Evolutionary conservation across 1,284 basidiomycete species (phyloP).

Genomic region (Ceratobasidium papillatum): DNA sequence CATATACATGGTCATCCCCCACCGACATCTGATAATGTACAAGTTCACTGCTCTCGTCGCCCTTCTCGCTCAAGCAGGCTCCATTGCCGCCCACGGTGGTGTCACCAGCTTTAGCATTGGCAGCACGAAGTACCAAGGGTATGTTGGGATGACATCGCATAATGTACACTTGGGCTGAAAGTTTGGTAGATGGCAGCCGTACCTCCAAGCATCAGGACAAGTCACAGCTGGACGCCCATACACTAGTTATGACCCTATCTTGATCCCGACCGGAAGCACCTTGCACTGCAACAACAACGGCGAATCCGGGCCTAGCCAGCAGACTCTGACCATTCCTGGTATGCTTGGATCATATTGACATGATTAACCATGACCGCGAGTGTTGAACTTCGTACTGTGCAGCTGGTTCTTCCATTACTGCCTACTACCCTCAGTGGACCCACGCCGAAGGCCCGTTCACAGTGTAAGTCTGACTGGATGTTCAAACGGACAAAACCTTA

Average conservation of each 20-base stretch:
- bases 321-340: conserved; percentile 22
- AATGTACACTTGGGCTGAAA: background rate
- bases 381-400: too few relatives aligned
- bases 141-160: background rate
- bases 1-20: background rate
- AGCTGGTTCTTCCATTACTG: conserved; percentile 30
- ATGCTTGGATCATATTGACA: too few relatives aligned
- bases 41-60: conserved; percentile 1
- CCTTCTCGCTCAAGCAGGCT: conserved; percentile 1
- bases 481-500: background rate
- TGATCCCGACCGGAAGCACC: conserved; percentile 37
- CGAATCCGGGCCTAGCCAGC: conserved; percentile 26
- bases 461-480: conserved; percentile 22
- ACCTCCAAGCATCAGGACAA: conserved; percentile 28
- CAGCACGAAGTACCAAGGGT: background rate
- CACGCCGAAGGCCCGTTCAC: conserved; percentile 42
- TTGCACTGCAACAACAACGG: conserved; percentile 42
- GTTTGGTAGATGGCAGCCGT: conserved; percentile 3
- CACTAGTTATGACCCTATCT: conserved; percentile 41
- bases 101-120: conserved; percentile 3
- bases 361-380: too few relatives aligned
- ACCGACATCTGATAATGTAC: background rate
- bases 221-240: conserved; percentile 43
- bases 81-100: conserved; percentile 1
- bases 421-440: conserved; percentile 43